Percentiles rank a stretch among this genome's conserved stretches.
These are phyloP conservation scores for Eruca vesicaria DNA, from an alignment of 441 rosid species.

Conservation along the genomic window DNA sequence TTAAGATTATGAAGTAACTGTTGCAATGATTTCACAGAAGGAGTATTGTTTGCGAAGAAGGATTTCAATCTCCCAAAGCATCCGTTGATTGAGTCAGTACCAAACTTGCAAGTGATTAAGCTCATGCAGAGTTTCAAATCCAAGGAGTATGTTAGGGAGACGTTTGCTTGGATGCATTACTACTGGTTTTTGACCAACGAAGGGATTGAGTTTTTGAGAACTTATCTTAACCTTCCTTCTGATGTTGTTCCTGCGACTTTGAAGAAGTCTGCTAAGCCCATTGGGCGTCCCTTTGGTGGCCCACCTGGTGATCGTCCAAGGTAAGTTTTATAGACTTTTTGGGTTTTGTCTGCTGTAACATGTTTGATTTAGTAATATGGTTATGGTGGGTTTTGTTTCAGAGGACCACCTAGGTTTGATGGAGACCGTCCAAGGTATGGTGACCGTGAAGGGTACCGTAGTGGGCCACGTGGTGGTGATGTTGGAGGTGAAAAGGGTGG, in stretches of 20 bases:
- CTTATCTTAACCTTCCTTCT: slow-evolving; percentile 79
- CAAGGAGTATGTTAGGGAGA: slow-evolving; percentile 79
- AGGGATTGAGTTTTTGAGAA: slow-evolving; percentile 79
- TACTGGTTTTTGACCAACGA: slow-evolving; percentile 86
- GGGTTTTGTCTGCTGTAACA: neutral
- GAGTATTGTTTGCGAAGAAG: slow-evolving; percentile 81
- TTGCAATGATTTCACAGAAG: slow-evolving; percentile 44
- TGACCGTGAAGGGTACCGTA: slow-evolving; percentile 93
- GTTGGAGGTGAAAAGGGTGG: slow-evolving; percentile 84
- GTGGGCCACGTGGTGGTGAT: slow-evolving; percentile 88
- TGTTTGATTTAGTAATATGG: slow-evolving; percentile 30
- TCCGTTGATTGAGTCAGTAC: slow-evolving; percentile 68
- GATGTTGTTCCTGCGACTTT: slow-evolving; percentile 90
- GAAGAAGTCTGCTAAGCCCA: slow-evolving; percentile 81
- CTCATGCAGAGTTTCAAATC: slow-evolving; percentile 93
- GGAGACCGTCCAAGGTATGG: slow-evolving; percentile 91
- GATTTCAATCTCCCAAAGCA: slow-evolving; percentile 82
- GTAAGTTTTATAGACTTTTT: too few species aligned
- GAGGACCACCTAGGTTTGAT: slow-evolving; percentile 71
- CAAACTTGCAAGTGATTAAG: slow-evolving; percentile 83
- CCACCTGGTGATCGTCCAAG: slow-evolving; percentile 68
- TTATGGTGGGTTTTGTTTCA: slow-evolving; percentile 34
- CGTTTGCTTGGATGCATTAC: slow-evolving; percentile 90
- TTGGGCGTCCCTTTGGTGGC: slow-evolving; percentile 68
- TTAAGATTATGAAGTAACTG: neutral